These are phyloP conservation scores for Cryphonectria japonica DNA, from an alignment of 2,329 filamentous ascomycete genomes.

Conservation along the genomic window DNA sequence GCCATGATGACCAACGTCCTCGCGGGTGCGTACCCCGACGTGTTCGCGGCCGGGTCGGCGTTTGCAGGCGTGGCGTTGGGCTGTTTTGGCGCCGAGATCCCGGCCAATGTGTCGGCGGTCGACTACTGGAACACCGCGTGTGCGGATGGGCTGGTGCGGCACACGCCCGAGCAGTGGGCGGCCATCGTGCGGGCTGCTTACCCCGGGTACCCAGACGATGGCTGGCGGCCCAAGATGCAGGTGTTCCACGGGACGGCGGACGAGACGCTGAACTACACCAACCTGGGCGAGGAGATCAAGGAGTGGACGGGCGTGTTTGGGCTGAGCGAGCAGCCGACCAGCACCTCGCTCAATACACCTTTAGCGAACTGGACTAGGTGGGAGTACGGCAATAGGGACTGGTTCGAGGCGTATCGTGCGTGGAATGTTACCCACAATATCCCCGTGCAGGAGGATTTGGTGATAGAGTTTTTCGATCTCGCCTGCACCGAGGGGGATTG, in stretches of 20 bases:
- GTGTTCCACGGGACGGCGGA: conserved; percentile 61
- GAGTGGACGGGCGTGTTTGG: conserved; percentile 52
- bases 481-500: conserved; percentile 38
- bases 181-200: conserved; percentile 47
- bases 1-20: conserved; percentile 62
- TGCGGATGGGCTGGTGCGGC: conserved; percentile 50
- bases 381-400: conserved; percentile 40
- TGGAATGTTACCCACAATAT: conserved; percentile 45
- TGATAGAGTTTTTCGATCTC: conserved; percentile 44
- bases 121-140: conserved; percentile 57
- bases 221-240: conserved; percentile 58
- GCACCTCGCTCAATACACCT: conserved; percentile 39
- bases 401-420: conserved; percentile 47
- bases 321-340: conserved; percentile 37
- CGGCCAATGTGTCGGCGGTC: conserved; percentile 34
- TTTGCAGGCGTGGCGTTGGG: conserved; percentile 50
- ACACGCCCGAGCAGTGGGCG: conserved; percentile 41
- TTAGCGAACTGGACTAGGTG: conserved; percentile 43
- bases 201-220: conserved; percentile 47
- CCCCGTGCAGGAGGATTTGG: conserved; percentile 42
- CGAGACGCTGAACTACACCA: conserved; percentile 53
- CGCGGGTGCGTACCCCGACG: conserved; percentile 54
- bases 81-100: conserved; percentile 49
- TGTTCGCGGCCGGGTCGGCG: conserved; percentile 54
- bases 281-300: conserved; percentile 59